Conservation (phyloP, 148 eudicot genomes). For the Rhododendron kiyosumense region DNA sequence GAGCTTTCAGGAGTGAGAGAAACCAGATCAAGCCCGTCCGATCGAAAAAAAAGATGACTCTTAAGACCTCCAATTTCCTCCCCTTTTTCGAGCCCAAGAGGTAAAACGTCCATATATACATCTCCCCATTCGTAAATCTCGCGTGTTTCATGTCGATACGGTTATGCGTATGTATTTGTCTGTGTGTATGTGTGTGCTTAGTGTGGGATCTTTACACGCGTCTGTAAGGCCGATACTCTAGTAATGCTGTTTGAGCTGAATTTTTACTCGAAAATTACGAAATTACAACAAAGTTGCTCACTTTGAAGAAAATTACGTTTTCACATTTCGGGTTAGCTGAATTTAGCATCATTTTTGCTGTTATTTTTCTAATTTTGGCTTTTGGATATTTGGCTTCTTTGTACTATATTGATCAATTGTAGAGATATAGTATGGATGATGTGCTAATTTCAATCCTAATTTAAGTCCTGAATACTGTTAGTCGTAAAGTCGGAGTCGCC, state of each 20-base stretch:
- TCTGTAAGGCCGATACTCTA: conserved; percentile 2
- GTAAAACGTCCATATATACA: neutral
- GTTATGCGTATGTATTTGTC: neutral
- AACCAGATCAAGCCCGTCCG: conserved; percentile 13
- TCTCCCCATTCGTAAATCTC: neutral
- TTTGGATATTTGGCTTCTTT: too few relatives aligned
- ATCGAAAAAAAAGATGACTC: conserved; percentile 4
- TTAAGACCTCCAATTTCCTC: conserved; percentile 18
- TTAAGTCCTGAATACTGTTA: neutral
- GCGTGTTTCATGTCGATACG: neutral
- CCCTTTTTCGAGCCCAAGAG: conserved; percentile 21
- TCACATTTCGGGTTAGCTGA: neutral
- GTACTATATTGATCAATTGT: neutral
- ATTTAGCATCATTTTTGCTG: neutral
- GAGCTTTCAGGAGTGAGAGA: neutral
- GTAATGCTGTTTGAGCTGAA: conserved; percentile 16
- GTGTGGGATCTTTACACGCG: conserved; percentile 13
- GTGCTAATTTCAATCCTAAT: too few relatives aligned
- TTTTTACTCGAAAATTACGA: neutral
- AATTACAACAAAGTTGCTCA: neutral
- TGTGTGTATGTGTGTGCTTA: neutral
- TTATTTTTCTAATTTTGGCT: neutral
- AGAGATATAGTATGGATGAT: neutral
- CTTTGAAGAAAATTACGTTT: neutral
- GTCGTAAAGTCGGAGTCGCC: neutral